phyloP scores from a whole-genome alignment of 305 asterid genomes.

The Coffea humblotiana region DNA sequence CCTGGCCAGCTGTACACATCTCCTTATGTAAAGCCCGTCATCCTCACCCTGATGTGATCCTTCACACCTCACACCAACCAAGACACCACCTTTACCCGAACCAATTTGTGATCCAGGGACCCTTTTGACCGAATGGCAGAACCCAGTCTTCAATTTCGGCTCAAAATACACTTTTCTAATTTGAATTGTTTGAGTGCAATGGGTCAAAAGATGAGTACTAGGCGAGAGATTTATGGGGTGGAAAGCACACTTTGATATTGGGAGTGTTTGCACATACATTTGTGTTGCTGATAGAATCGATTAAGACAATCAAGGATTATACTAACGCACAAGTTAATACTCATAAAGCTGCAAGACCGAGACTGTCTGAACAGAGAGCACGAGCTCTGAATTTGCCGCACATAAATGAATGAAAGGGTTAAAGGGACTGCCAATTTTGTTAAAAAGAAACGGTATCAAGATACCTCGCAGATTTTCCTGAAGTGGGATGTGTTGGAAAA shows the following conservation, averaged over 20 bases:
- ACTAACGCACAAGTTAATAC: not conserved
- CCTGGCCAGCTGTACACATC: slow-evolving; percentile 86
- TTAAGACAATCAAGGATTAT: not conserved
- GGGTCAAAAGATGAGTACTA: slow-evolving; percentile 7
- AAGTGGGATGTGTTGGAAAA: no score
- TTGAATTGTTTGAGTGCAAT: slow-evolving; percentile 23
- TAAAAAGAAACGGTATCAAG: no score
- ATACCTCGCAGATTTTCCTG: no score
- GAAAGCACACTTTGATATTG: slow-evolving; percentile 28
- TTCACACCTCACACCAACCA: slow-evolving; percentile 40
- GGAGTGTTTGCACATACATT: slow-evolving; percentile 50
- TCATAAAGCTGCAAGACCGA: not conserved
- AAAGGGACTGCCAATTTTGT: no score
- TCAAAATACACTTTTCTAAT: slow-evolving; percentile 24
- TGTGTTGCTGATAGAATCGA: not conserved
- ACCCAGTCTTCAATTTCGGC: slow-evolving; percentile 35
- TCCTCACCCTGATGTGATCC: slow-evolving; percentile 31
- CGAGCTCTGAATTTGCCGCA: not conserved
- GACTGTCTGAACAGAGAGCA: not conserved
- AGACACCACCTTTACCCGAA: slow-evolving; percentile 31
- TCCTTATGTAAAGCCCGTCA: slow-evolving; percentile 76
- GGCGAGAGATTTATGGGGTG: slow-evolving; percentile 11
- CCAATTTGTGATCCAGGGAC: slow-evolving; percentile 31
- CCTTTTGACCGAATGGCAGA: slow-evolving; percentile 43
- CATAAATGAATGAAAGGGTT: no score